phyloP scores from a whole-genome alignment of 805 yeast species.

The Ogataea saltuana region DNA sequence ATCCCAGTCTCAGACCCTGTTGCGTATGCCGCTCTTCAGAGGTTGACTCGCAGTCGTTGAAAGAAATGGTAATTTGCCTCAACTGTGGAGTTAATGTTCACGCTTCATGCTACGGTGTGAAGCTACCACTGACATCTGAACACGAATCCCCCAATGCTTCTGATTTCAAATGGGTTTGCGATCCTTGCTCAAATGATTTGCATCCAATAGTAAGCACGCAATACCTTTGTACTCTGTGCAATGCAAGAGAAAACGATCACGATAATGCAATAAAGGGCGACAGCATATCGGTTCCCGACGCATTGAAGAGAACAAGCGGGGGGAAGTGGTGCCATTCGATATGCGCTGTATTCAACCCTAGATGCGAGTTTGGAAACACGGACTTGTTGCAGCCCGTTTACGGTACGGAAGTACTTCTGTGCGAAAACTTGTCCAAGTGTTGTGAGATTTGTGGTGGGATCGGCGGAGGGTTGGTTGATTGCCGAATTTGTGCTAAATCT shows the following conservation, averaged over 20 bases:
- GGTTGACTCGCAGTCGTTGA: slow-evolving; percentile 29
- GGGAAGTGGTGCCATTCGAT: slow-evolving; percentile 78
- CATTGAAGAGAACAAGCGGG: slow-evolving; percentile 62
- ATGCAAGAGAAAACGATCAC: slow-evolving; percentile 49
- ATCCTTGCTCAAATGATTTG: slow-evolving; percentile 69
- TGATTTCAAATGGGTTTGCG: slow-evolving; percentile 71
- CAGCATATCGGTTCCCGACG: slow-evolving; percentile 53
- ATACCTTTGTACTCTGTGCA: slow-evolving; percentile 69
- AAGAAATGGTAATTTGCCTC: slow-evolving; percentile 53
- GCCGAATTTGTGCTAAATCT: slow-evolving; percentile 45
- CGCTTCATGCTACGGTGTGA: slow-evolving; percentile 64
- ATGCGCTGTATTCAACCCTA: slow-evolving; percentile 62
- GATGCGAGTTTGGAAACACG: slow-evolving; percentile 45
- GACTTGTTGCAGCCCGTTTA: slow-evolving; percentile 47
- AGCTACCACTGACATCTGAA: slow-evolving; percentile 12
- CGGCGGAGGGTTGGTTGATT: slow-evolving; percentile 53
- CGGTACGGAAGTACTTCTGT: slow-evolving; percentile 38
- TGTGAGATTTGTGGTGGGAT: slow-evolving; percentile 49
- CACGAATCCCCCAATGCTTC: slow-evolving; percentile 12
- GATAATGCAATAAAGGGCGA: slow-evolving; percentile 46
- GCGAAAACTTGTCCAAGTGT: slow-evolving; percentile 31
- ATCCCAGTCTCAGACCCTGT: slow-evolving; percentile 43
- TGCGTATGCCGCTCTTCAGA: slow-evolving; percentile 50
- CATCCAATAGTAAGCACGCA: slow-evolving; percentile 58
- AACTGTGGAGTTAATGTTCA: slow-evolving; percentile 74